Base-by-base conservation (phyloP, 306 rosid species). In the Prinsepia uniflora region DNA sequence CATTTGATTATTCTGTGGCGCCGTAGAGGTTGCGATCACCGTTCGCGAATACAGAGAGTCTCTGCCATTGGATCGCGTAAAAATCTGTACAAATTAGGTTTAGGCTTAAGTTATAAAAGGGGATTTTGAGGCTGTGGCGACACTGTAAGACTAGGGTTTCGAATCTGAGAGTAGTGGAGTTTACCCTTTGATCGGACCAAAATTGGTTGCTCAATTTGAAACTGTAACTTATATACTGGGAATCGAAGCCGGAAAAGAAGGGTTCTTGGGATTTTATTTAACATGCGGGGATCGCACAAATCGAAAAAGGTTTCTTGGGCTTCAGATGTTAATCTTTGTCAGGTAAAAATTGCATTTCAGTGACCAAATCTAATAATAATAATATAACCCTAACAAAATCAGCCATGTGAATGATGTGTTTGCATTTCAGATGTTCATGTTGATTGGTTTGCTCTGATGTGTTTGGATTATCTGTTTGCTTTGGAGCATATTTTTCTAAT, bases 241-340 rank as follows among this genome's bases (percentile, higher is more conserved):
- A 30, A 77, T 67, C 50, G 80, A 42, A 79, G 79, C 63, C 47
- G 50, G 24, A 63, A 82, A 66, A 77, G 55, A 70, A 76, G 74
- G 67, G 30, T 53, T 54, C 22, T 61, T 67, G 57, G 49, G n/a
- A 39, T 6, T 62, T 46, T 71, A 76, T 72, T 58, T 69, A 87
- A 81, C 71, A 92, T 89, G 98, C 85, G 92, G 43, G 87, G 96
- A 82, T 84, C 75, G 86, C 85, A 72, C 81, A 88, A 86, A 83
- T 77, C 85, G 72, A 89, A 82, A 82, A 76, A 87, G 79, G 86
- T 92, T 88, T 81, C 96, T 55, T 92, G 96, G 98, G 89, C 98
- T 53, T 83, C 96, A 65, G 89, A 84, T 86, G 86, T 82, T 75
- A 82, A 87, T 81, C 96, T 92, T 68, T 86, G 95, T 83, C 98